A percentile compares a stretch with the other conserved stretches of the same genome.
Evolutionary conservation across 2,329 filamentous ascomycete species (phyloP).

Genomic region (Paecilomyces sp.): DNA sequence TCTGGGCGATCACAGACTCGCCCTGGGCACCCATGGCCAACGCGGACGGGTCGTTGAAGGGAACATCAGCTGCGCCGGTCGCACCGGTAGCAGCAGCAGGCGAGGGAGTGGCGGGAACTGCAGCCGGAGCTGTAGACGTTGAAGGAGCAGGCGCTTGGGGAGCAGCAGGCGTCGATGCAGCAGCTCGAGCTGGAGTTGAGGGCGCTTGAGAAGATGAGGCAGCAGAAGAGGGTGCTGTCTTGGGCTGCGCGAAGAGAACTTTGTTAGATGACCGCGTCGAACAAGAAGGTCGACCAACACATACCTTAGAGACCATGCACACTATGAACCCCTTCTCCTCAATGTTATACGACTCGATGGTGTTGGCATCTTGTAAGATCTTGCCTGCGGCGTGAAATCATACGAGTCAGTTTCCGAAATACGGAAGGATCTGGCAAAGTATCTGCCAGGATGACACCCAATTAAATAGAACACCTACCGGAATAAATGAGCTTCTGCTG

Average conservation of each 20-base stretch:
- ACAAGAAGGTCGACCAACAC: not conserved
- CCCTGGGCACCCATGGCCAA: constrained; percentile 79
- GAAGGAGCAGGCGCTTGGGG: constrained; percentile 48
- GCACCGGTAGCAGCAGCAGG: constrained; percentile 42
- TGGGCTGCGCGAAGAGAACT: constrained; percentile 52
- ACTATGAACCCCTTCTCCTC: constrained; percentile 99
- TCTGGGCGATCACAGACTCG: constrained; percentile 74
- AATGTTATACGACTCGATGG: constrained; percentile 93
- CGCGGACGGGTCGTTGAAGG: constrained; percentile 68
- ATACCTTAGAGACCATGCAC: constrained; percentile 95
- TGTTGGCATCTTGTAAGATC: constrained; percentile 96
- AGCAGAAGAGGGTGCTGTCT: constrained; percentile 46
- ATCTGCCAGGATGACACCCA: not conserved
- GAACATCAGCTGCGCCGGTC: constrained; percentile 21
- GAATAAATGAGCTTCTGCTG: constrained; percentile 97
- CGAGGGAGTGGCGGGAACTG: constrained; percentile 42
- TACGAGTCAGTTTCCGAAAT: constrained; percentile 8
- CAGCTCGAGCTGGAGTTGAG: constrained; percentile 31
- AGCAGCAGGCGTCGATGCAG: constrained; percentile 38
- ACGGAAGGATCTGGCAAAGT: not conserved
- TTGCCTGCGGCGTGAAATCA: constrained; percentile 58
- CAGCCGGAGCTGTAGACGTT: constrained; percentile 32
- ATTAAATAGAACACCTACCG: constrained; percentile 49
- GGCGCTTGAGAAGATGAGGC: constrained; percentile 27
- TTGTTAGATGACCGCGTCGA: not conserved